Conservation (phyloP, 2,329 filamentous ascomycete species). For the Ophiostoma sp. region DNA sequence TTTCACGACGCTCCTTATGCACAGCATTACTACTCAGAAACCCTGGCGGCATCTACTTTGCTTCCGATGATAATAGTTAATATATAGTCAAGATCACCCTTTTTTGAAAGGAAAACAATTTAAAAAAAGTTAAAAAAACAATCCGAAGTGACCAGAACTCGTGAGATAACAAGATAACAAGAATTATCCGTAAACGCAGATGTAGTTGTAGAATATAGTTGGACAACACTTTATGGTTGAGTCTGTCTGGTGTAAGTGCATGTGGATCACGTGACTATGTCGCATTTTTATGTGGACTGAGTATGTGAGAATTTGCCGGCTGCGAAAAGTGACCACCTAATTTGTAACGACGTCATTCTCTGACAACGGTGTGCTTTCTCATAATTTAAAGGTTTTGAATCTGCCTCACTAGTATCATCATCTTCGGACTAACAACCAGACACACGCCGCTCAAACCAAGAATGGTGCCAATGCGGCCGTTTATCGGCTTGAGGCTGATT, state of each 20-base stretch:
- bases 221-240: neutral
- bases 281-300: neutral
- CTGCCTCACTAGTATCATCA: neutral
- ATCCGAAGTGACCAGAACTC: neutral
- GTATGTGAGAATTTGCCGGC: neutral
- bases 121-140: conserved; percentile 15
- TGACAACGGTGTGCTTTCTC: neutral
- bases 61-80: conserved; percentile 27
- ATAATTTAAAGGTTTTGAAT: neutral
- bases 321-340: neutral
- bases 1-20: conserved; percentile 14
- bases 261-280: neutral
- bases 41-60: conserved; percentile 26
- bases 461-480: neutral
- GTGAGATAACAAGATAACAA: neutral
- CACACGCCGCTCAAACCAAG: neutral
- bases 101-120: conserved; percentile 18
- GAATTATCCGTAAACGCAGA: neutral
- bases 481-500: neutral
- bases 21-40: conserved; percentile 14
- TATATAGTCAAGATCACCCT: conserved; percentile 27
- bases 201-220: neutral
- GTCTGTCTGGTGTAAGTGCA: neutral
- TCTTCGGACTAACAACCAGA: neutral
- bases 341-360: neutral